These are phyloP conservation scores for Teratosphaeria zuluensis DNA, from an alignment of 2,329 filamentous ascomycete genomes.

Conservation along the genomic window DNA sequence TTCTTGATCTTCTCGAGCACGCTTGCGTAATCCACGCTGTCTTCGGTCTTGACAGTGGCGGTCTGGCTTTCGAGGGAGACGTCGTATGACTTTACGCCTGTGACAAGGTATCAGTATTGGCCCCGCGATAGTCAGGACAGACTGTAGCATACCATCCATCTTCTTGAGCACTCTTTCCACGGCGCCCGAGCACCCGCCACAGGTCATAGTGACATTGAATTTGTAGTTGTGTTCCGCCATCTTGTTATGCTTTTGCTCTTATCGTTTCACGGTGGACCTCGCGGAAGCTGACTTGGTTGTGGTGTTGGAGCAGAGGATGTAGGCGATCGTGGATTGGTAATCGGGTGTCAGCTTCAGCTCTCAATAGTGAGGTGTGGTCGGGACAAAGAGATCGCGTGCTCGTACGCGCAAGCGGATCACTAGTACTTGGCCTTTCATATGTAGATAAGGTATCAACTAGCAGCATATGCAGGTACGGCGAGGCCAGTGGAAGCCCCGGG, in stretches of 20 bases:
- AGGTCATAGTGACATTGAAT: conserved; percentile 90
- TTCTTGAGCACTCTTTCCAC: conserved; percentile 87
- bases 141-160: conserved; percentile 60
- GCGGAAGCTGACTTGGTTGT: background rate
- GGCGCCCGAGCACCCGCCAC: conserved; percentile 90
- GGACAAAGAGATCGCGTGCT: background rate
- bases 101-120: background rate
- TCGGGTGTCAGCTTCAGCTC: background rate
- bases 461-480: background rate
- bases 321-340: background rate
- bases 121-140: background rate
- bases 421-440: background rate
- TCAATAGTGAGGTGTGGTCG: background rate
- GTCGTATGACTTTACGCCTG: conserved; percentile 78
- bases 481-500: no score
- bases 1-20: conserved; percentile 85
- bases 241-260: background rate
- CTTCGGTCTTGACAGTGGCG: conserved; percentile 64
- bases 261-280: no score
- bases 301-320: background rate
- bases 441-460: background rate
- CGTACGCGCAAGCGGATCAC: background rate
- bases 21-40: conserved; percentile 63
- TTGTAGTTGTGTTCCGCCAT: conserved; percentile 87
- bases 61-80: conserved; percentile 81